phyloP scores from a whole-genome alignment of 208 protist genomes.

The Acanthamoeba healyi region DNA sequence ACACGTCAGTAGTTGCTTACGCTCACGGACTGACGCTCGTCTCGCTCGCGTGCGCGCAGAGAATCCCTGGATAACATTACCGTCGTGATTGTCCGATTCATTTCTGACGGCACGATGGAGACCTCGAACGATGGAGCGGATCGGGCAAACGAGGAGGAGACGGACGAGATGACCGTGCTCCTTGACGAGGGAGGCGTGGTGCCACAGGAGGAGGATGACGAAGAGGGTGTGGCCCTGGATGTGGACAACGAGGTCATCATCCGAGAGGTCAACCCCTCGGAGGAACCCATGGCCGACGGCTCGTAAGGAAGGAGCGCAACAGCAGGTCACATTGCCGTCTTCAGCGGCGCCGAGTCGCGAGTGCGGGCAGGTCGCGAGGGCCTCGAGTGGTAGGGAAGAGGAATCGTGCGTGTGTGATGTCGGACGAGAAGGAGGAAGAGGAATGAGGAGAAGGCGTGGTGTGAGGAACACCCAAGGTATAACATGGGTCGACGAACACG shows the following conservation, averaged over 20 bases:
- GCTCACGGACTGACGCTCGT: neutral
- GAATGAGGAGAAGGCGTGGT: no score
- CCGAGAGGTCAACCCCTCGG: neutral
- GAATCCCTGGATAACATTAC: constrained; percentile 75
- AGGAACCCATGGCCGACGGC: neutral
- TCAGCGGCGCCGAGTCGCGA: no score
- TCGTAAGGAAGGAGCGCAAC: neutral
- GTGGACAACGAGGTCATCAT: constrained; percentile 49
- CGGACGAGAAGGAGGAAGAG: no score
- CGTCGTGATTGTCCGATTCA: constrained; percentile 60
- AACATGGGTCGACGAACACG: no score
- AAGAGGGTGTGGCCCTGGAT: neutral
- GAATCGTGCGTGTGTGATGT: no score
- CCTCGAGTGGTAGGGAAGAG: no score
- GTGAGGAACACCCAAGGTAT: no score
- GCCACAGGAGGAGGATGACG: neutral
- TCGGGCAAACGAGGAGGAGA: neutral
- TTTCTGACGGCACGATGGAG: neutral
- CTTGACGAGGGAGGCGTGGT: neutral
- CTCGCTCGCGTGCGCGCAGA: neutral
- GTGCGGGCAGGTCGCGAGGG: no score
- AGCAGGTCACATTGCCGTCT: neutral
- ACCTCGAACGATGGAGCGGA: neutral
- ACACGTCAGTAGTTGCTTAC: no score
- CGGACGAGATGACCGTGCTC: constrained; percentile 1